A percentile compares a stretch with the other conserved stretches of the same genome.
These are phyloP conservation scores for Chimonanthus salicifolius DNA, from an alignment of 164 flowering plant species.

Conservation along the genomic window DNA sequence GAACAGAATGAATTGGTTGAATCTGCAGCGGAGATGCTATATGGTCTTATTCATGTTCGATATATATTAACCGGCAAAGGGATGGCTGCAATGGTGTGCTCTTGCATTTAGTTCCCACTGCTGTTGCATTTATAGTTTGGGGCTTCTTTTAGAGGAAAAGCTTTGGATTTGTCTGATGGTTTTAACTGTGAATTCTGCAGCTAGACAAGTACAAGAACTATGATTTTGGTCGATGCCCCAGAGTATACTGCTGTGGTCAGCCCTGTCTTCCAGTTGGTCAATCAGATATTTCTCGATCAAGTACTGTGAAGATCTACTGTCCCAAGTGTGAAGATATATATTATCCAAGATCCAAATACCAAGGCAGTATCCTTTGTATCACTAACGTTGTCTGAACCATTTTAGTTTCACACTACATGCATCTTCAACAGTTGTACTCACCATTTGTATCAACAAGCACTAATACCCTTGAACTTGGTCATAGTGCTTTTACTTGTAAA, in stretches of 20 bases:
- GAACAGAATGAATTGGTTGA: constrained; percentile 77
- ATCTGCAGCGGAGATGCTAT: constrained; percentile 80
- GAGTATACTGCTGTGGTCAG: constrained; percentile 85
- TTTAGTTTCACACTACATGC: not conserved
- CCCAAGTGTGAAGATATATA: constrained; percentile 88
- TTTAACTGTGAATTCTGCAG: constrained; percentile 33
- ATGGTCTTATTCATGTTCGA: constrained; percentile 79
- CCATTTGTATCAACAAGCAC: not conserved
- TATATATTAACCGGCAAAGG: constrained; percentile 75
- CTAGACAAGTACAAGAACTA: constrained; percentile 76
- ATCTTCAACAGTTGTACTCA: not conserved
- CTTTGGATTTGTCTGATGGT: constrained; percentile 1
- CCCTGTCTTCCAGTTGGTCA: constrained; percentile 91
- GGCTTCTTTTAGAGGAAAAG: not conserved
- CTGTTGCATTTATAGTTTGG: not conserved
- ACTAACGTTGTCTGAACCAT: not conserved
- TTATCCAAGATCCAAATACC: constrained; percentile 76
- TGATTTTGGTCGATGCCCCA: constrained; percentile 89
- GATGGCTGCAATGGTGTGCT: constrained; percentile 66
- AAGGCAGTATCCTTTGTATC: constrained; percentile 71
- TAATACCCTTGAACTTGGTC: too few species aligned
- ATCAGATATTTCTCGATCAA: constrained; percentile 75
- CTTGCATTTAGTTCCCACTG: not conserved
- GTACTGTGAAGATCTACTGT: constrained; percentile 82
- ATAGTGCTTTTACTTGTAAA: too few species aligned